phyloP scores from a whole-genome alignment of 192 early-diverging fungal genomes.

The Powellomyces hirtus region DNA sequence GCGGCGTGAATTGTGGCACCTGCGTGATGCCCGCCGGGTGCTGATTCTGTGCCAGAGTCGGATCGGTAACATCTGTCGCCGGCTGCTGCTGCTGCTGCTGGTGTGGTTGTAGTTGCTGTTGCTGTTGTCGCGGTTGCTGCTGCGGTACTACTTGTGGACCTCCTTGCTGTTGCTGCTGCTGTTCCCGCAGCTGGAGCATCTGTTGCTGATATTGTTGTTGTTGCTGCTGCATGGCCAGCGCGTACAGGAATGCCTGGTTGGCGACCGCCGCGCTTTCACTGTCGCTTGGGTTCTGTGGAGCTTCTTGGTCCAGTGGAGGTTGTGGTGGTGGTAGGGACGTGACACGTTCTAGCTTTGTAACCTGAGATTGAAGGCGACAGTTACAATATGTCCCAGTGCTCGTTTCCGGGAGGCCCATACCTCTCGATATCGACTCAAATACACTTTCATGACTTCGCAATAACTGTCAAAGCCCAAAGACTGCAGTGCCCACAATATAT shows the following conservation, averaged over 20 bases:
- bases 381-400: background rate
- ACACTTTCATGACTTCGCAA: constrained; percentile 82
- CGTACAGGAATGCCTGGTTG: background rate
- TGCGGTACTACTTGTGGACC: background rate
- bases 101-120: background rate
- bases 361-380: no score
- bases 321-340: background rate
- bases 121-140: background rate
- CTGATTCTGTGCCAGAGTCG: background rate
- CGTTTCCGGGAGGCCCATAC: constrained; percentile 48
- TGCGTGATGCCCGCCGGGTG: background rate
- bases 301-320: no score
- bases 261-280: background rate
- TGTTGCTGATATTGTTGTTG: background rate
- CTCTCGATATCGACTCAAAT: constrained; percentile 86
- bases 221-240: background rate
- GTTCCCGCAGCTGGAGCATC: background rate
- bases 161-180: background rate
- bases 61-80: background rate
- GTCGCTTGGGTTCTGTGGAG: no score
- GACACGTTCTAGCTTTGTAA: background rate
- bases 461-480: constrained; percentile 98
- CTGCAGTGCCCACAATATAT: constrained; percentile 97
- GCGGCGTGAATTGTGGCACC: background rate
- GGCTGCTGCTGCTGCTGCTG: background rate